These are phyloP conservation scores for Mortierella claussenii DNA, from an alignment of 192 early-diverging fungal genomes.

Conservation along the genomic window DNA sequence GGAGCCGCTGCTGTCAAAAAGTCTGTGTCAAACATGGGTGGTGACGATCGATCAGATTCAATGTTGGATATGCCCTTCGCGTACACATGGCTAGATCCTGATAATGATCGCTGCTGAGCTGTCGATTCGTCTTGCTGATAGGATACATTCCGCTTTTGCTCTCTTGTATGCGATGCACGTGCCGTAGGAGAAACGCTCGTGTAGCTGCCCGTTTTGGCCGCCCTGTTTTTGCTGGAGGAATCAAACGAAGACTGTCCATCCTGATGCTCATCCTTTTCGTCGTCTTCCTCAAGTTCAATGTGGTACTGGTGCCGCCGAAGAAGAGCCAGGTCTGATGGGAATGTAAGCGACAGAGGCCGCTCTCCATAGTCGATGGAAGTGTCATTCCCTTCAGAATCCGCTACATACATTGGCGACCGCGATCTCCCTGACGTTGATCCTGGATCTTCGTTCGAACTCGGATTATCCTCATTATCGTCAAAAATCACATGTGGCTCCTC, in stretches of 20 bases:
- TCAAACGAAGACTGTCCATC: background rate
- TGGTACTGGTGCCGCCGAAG: conserved; percentile 5
- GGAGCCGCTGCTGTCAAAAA: background rate
- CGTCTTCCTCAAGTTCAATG: conserved; percentile 18
- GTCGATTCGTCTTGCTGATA: background rate
- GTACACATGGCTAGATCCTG: background rate
- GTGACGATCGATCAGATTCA: conserved; percentile 38
- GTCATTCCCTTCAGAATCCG: conserved; percentile 15
- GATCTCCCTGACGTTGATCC: background rate
- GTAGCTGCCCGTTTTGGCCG: too few relatives aligned
- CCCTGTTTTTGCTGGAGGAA: background rate
- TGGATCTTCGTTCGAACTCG: background rate
- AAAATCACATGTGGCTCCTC: conserved; percentile 27
- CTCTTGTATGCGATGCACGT: background rate
- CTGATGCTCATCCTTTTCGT: background rate
- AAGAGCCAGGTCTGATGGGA: conserved; percentile 43
- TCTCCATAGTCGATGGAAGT: background rate
- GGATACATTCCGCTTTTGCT: background rate
- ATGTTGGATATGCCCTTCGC: background rate
- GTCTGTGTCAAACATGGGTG: conserved; percentile 39
- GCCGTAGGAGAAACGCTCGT: conserved; percentile 8
- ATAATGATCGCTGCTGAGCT: background rate
- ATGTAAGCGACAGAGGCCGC: conserved; percentile 24
- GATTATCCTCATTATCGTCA: conserved; percentile 12
- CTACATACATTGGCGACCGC: background rate